These are phyloP conservation scores for Stagonosporopsis rhizophila DNA, from an alignment of 2,329 filamentous ascomycete genomes.

Conservation along the genomic window DNA sequence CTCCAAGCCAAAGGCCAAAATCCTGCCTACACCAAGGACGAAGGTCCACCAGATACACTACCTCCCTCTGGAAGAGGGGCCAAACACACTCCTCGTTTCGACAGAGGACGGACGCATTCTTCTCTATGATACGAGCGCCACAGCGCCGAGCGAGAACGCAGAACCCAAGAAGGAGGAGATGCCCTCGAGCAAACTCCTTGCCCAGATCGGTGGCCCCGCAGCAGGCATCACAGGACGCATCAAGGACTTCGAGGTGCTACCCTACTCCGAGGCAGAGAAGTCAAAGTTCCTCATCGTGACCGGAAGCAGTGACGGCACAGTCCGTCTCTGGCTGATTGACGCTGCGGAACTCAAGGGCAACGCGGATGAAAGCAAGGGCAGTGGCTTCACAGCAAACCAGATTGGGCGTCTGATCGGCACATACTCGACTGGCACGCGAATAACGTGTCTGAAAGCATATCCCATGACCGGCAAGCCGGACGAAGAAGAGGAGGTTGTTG, in stretches of 20 bases:
- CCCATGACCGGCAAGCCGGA: slow-evolving; percentile 69
- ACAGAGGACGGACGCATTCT: slow-evolving; percentile 90
- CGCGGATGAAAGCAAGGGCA: slow-evolving; percentile 21
- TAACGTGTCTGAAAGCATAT: slow-evolving; percentile 88
- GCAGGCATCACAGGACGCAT: slow-evolving; percentile 74
- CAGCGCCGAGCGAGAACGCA: slow-evolving; percentile 46
- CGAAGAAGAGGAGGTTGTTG: slow-evolving; percentile 33
- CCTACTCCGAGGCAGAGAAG: slow-evolving; percentile 49
- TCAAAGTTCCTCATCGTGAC: slow-evolving; percentile 66
- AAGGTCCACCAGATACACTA: slow-evolving; percentile 88
- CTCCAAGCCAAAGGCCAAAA: slow-evolving; percentile 77
- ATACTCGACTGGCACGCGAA: slow-evolving; percentile 85
- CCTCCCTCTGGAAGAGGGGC: slow-evolving; percentile 59
- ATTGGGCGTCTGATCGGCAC: slow-evolving; percentile 74
- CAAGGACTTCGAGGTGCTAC: slow-evolving; percentile 83
- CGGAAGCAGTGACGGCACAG: slow-evolving; percentile 82
- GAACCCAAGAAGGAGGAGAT: slow-evolving; percentile 55
- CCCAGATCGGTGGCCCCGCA: slow-evolving; percentile 78
- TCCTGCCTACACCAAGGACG: slow-evolving; percentile 71
- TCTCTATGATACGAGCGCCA: slow-evolving; percentile 75
- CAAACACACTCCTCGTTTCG: slow-evolving; percentile 73
- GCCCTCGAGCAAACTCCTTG: slow-evolving; percentile 68
- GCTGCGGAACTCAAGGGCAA: slow-evolving; percentile 31
- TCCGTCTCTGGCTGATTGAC: slow-evolving; percentile 76
- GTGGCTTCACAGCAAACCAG: slow-evolving; percentile 49